Conservation (phyloP, 805 yeast species). For the Starmera quercuum region DNA sequence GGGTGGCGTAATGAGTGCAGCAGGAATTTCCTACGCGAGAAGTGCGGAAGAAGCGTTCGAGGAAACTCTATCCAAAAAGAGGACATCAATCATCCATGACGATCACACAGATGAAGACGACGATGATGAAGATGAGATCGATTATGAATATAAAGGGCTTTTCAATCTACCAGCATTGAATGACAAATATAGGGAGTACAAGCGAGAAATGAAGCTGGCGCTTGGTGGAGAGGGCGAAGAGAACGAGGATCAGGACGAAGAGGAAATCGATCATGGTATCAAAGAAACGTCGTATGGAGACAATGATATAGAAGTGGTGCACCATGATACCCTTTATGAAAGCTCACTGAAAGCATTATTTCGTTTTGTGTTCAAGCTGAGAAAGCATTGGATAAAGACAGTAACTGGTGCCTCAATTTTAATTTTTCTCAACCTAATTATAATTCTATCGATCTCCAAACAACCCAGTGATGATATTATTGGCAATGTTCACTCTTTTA, state of each 20-base stretch:
- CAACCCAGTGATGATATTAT: constrained; percentile 4
- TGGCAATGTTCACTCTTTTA: constrained; percentile 8
- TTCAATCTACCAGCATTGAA: background rate
- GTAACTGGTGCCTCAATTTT: background rate
- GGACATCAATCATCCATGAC: background rate
- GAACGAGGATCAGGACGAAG: background rate
- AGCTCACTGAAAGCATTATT: background rate
- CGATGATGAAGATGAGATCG: constrained; percentile 1
- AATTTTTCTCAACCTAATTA: constrained; percentile 1
- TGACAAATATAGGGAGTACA: background rate
- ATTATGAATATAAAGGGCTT: constrained; percentile 1
- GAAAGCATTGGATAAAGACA: background rate
- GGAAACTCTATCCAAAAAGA: background rate
- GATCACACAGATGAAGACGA: background rate
- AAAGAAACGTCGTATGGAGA: background rate
- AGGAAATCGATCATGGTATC: background rate
- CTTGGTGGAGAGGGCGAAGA: background rate
- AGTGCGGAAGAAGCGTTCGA: background rate
- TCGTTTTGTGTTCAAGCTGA: background rate
- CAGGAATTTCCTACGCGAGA: background rate
- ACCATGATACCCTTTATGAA: background rate
- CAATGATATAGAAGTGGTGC: background rate
- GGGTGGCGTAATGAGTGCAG: constrained; percentile 5
- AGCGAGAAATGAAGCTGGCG: background rate
- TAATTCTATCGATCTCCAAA: constrained; percentile 1